Evolutionary conservation across 1,139 yeast species (phyloP).

Genomic region (Geotrichum klebahnii): DNA sequence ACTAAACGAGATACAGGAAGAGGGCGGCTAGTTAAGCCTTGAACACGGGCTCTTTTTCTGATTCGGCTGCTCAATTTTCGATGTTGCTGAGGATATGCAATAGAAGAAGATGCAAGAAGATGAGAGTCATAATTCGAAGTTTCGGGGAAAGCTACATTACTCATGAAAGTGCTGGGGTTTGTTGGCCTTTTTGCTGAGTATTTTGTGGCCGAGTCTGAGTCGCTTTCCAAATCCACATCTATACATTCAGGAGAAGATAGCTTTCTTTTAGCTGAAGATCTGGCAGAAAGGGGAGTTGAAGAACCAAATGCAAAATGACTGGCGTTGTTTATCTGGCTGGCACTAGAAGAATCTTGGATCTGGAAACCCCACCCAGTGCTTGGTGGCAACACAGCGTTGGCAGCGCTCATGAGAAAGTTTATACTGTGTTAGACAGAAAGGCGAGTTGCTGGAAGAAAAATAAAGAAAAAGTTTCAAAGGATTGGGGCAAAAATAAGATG

Average conservation of each 20-base stretch:
- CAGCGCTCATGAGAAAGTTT: slow-evolving; percentile 5
- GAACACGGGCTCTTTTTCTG: slow-evolving; percentile 16
- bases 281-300: neutral
- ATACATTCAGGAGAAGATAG: neutral
- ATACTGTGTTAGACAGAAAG: neutral
- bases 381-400: slow-evolving; percentile 23
- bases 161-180: neutral
- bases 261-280: slow-evolving; percentile 2
- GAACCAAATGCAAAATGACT: neutral
- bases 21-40: slow-evolving; percentile 34
- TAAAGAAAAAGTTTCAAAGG: too few relatives aligned
- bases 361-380: slow-evolving; percentile 22
- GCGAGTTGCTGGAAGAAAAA: neutral
- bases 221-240: slow-evolving; percentile 3
- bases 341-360: slow-evolving; percentile 4
- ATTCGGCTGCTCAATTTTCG: slow-evolving; percentile 1
- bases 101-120: too few relatives aligned
- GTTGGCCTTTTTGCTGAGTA: neutral
- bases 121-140: too few relatives aligned
- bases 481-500: too few relatives aligned
- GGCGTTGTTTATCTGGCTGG: neutral
- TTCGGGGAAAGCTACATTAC: too few relatives aligned
- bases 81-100: too few relatives aligned
- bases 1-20: slow-evolving; percentile 60
- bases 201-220: neutral